phyloP scores from a whole-genome alignment of 805 yeast genomes.

The Ogataea haglerorum region DNA sequence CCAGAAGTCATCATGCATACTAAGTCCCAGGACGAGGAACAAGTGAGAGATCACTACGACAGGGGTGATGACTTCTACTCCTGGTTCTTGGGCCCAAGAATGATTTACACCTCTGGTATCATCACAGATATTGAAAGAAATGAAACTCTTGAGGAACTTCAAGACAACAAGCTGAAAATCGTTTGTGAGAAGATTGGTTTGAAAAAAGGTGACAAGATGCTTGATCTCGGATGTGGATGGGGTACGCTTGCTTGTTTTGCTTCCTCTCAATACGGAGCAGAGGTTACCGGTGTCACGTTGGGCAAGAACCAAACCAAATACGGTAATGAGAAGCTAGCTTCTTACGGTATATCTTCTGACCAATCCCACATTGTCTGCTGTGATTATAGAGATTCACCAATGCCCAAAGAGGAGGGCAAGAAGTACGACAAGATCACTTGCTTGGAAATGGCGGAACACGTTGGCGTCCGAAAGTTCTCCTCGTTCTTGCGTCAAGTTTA shows the following conservation, averaged over 20 bases:
- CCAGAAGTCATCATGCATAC: conserved; percentile 93
- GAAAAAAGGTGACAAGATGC: conserved; percentile 65
- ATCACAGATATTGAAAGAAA: conserved; percentile 65
- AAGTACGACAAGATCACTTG: conserved; percentile 83
- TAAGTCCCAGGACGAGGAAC: conserved; percentile 93
- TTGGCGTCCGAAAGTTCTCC: conserved; percentile 81
- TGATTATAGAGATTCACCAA: conserved; percentile 90
- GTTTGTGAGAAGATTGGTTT: conserved; percentile 85
- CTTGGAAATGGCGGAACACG: conserved; percentile 95
- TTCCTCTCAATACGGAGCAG: conserved; percentile 77
- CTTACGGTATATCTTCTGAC: conserved; percentile 63
- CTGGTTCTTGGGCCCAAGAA: conserved; percentile 92
- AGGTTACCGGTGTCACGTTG: conserved; percentile 84
- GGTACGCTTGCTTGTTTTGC: conserved; percentile 88
- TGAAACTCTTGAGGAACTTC: conserved; percentile 76
- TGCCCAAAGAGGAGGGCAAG: conserved; percentile 47
- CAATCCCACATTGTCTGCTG: conserved; percentile 77
- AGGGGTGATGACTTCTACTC: conserved; percentile 94
- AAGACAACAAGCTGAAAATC: conserved; percentile 83
- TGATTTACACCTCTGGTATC: conserved; percentile 89
- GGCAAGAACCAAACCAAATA: conserved; percentile 89
- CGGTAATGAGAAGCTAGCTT: conserved; percentile 69
- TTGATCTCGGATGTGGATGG: conserved; percentile 95
- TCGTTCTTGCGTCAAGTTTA: conserved; percentile 75
- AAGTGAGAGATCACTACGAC: conserved; percentile 92